Evolutionary conservation across 2,329 filamentous ascomycete species (phyloP).

Genomic region (Fusarium abutilonis): DNA sequence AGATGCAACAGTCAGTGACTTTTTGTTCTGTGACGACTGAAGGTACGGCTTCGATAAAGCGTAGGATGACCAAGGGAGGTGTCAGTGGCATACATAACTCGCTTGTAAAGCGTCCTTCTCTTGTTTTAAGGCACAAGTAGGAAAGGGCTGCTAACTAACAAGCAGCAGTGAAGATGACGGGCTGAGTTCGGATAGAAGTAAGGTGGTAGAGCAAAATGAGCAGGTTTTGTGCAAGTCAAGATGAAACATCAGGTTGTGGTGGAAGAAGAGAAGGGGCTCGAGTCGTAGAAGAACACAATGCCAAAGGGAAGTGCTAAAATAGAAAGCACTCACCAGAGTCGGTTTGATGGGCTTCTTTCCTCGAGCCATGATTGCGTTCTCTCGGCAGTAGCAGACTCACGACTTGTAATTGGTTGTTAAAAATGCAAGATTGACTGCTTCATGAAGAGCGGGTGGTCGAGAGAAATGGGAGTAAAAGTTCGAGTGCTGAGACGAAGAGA

Average conservation of each 20-base stretch:
- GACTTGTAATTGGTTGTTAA: neutral
- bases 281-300: constrained; percentile 31
- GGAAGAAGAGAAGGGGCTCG: constrained; percentile 37
- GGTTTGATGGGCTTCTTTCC: constrained; percentile 33
- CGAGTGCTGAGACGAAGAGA: neutral
- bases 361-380: constrained; percentile 30
- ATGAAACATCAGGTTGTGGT: constrained; percentile 13
- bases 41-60: neutral
- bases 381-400: constrained; percentile 2
- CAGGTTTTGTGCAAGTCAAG: constrained; percentile 31
- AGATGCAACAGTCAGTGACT: constrained; percentile 32
- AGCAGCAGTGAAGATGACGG: constrained; percentile 24
- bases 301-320: constrained; percentile 12
- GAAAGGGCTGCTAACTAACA: constrained; percentile 43
- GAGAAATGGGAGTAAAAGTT: neutral
- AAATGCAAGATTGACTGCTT: constrained; percentile 3
- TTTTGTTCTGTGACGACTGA: neutral
- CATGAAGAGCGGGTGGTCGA: neutral
- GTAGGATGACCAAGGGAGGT: neutral
- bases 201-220: constrained; percentile 38
- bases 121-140: constrained; percentile 24
- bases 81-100: constrained; percentile 3
- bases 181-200: constrained; percentile 33
- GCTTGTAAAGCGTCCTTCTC: constrained; percentile 10
- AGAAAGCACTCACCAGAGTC: constrained; percentile 30